These are phyloP conservation scores for Wickerhamomyces xylosicus DNA, from an alignment of 805 yeast species.

Conservation along the genomic window DNA sequence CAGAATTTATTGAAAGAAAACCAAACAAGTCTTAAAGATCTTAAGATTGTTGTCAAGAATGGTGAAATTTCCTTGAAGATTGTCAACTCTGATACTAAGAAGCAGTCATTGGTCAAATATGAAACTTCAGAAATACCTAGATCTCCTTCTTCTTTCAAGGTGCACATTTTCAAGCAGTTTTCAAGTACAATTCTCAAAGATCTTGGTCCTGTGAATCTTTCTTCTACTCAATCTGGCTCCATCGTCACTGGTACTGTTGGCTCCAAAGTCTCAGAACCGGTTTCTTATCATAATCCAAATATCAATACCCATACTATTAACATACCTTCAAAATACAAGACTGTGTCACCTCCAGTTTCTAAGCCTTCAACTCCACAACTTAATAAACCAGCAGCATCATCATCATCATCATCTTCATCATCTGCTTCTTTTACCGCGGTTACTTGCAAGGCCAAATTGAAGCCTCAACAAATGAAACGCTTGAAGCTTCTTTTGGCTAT, in stretches of 20 bases:
- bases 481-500: not conserved
- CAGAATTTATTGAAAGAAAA: not conserved
- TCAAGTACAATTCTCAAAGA: constrained; percentile 13
- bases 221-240: constrained; percentile 5
- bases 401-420: not conserved
- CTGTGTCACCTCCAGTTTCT: not conserved
- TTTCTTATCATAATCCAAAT: not conserved
- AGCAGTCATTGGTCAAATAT: not conserved
- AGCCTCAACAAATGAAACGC: not conserved
- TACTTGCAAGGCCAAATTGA: not conserved
- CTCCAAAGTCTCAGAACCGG: not conserved
- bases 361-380: not conserved
- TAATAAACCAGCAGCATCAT: not conserved
- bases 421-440: not conserved
- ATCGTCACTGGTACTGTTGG: constrained; percentile 2
- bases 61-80: constrained; percentile 12
- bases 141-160: constrained; percentile 1
- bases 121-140: constrained; percentile 3
- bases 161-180: constrained; percentile 16
- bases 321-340: not conserved
- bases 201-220: constrained; percentile 8
- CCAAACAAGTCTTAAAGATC: not conserved
- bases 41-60: constrained; percentile 14
- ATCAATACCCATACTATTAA: not conserved
- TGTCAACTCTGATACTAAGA: constrained; percentile 1